Base-by-base conservation (phyloP, 192 early-diverging fungal genomes). In the Coemansia sp. region DNA sequence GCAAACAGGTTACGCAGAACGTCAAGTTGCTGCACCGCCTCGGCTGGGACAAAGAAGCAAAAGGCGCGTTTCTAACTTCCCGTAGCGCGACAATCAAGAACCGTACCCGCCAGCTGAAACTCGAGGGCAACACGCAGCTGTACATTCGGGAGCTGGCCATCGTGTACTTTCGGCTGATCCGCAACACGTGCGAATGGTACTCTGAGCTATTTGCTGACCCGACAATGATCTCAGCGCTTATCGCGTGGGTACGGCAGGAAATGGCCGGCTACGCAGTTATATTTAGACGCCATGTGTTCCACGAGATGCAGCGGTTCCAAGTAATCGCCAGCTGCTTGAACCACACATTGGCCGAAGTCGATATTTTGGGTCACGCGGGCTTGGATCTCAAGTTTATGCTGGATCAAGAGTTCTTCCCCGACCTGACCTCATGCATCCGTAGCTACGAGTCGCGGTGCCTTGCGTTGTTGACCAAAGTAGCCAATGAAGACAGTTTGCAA, bases 101-200 rank as follows among this genome's bases (percentile, higher is more conserved):
- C 68, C 69, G 74, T 26, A 72, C 75, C 48, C 57, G 80, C 31
- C 93, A 93, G 69, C 86, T 97, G 49, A 86, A 86, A 54, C 88
- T 95, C 34, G 93, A 97, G 74, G 96, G 92, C 25, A 93, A 96
- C 62, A 91, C 94, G 42, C 72, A 87, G 14, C 71, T 86, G 40
- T 94, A 97, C 65, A 91, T 98, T 31, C 84, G 86, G 58, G 90
- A 94, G 71, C 83, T 95, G 47, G 89, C 93, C 0, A 79, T 94
- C 44, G 87, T 97, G 23, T 89, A 93, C 26, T 99, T 99, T 69
- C 83, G 90, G 9, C 74, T 96, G 49, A 91, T 98, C 68, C 87
- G 90, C 65, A 97, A 95, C 69, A 98, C 97, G 0, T 95, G 93
- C 63, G 93, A 97, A 60, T 99, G 97, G 97, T 99, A 93, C 72